phyloP scores from a whole-genome alignment of 768 basidiomycete species.

The Cystobasidium ongulense region DNA sequence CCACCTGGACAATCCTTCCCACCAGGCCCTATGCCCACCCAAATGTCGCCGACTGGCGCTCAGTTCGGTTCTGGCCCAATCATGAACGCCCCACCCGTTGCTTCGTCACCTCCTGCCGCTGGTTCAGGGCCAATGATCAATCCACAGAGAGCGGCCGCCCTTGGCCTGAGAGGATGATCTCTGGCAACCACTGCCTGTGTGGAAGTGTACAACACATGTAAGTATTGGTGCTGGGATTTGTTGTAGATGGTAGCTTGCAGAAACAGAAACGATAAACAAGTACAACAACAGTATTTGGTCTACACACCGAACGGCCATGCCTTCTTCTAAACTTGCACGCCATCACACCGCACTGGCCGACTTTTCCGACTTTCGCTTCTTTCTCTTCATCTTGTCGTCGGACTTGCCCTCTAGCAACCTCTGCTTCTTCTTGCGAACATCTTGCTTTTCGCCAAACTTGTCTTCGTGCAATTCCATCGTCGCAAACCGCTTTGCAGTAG shows the following conservation, averaged over 20 bases:
- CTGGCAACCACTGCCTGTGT: background rate
- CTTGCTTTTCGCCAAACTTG: conserved; percentile 79
- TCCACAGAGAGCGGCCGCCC: conserved; percentile 24
- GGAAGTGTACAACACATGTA: background rate
- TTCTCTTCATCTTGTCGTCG: background rate
- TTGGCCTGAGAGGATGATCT: background rate
- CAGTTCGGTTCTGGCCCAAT: background rate
- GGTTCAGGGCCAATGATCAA: conserved; percentile 22
- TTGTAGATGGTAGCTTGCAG: background rate
- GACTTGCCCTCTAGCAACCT: conserved; percentile 16
- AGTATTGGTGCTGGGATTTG: background rate
- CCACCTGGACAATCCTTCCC: background rate
- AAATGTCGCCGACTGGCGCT: background rate
- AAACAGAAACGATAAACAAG: background rate
- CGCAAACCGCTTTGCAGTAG: conserved; percentile 82
- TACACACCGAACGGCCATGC: background rate
- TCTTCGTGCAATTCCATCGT: conserved; percentile 70
- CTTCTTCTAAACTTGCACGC: background rate
- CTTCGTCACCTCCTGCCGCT: background rate
- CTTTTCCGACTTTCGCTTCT: background rate
- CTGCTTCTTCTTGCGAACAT: conserved; percentile 54
- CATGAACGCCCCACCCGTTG: conserved; percentile 1
- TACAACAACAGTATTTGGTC: conserved; percentile 9
- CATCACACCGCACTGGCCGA: background rate
- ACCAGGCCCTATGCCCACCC: background rate